Evolutionary conservation across 2,329 filamentous ascomycete genomes (phyloP), one percentile per base, ranked within the genome.

Genomic region (Bertia moriformis): DNA sequence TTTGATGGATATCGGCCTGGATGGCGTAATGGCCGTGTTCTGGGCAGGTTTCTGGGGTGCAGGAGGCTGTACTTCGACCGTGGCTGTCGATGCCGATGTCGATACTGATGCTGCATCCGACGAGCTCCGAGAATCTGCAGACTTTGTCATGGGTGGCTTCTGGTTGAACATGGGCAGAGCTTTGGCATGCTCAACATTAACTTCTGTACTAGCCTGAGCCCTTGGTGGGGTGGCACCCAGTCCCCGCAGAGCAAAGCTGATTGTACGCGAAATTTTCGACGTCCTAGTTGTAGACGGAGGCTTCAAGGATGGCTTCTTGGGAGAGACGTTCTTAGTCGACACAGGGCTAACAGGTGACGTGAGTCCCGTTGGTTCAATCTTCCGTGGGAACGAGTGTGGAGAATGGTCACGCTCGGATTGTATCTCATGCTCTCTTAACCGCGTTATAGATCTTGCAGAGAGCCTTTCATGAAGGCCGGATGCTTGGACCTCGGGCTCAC

Each of bases 1-100:
- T 18, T 35, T 35, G 32, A 35, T 35, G 10, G 32, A 35, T 14
- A 35, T 35, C 32, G 32, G 32, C 32, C 15, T 35, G 32, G 32
- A 14, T 12, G 32, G 32, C 32, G 32, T 35, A 7, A 35, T 12
- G 7, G 10, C 7, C 10, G 15, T 7, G 7, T 35, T 17, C 7
- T 35, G 10, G 7, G 15, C 10, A 35, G 15, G 7, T 15, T 13
- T 13, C 12, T 10, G 32, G 12, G 32, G 32, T 17, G 32, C 7
- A 13, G 32, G 7, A 7, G 32, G 32, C 17, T 15, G 10, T 10
- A 17, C 10, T n/a, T n/a, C n/a, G n/a, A n/a, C n/a, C n/a, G n/a
- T n/a, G 7, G 32, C 10, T 7, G 15, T 17, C 7, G 10, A 7
- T 7, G 15, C 15, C 10, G 17, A 7, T 7, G 32, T 35, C 7